Evolutionary conservation across 2,329 filamentous ascomycete genomes (phyloP).

Genomic region (Alternaria dauci): DNA sequence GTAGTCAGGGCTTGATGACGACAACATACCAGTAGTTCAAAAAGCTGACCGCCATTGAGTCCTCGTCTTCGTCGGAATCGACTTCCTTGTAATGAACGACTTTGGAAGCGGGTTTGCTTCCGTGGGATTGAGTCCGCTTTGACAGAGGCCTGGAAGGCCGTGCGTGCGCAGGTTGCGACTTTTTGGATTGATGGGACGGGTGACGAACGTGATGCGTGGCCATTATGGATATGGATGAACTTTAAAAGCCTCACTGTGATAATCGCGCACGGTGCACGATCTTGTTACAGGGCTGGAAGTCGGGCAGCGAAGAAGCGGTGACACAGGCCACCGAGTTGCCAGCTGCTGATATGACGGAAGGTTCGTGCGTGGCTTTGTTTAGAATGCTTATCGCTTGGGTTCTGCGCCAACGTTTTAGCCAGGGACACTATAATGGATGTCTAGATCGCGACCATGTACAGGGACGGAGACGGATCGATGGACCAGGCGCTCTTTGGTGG

Average conservation of each 20-base stretch:
- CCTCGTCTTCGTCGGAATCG: constrained; percentile 54
- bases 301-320: constrained; percentile 46
- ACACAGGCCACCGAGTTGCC: constrained; percentile 42
- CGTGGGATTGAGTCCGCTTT: constrained; percentile 46
- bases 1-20: constrained; percentile 1
- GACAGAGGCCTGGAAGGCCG: constrained; percentile 45
- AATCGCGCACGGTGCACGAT: constrained; percentile 45
- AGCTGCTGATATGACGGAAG: constrained; percentile 47
- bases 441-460: background rate
- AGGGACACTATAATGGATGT: constrained; percentile 32
- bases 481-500: background rate
- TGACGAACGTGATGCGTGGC: constrained; percentile 48
- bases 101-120: constrained; percentile 40
- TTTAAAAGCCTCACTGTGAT: constrained; percentile 44
- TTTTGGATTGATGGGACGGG: constrained; percentile 48
- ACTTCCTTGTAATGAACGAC: constrained; percentile 33
- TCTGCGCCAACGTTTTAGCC: constrained; percentile 48
- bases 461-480: constrained; percentile 2
- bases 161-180: constrained; percentile 45
- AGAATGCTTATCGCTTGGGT: constrained; percentile 45
- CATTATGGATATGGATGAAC: constrained; percentile 45
- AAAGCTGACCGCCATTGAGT: constrained; percentile 61
- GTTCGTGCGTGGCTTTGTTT: constrained; percentile 50
- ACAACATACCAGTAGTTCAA: constrained; percentile 61
- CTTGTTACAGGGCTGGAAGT: constrained; percentile 37